These are phyloP conservation scores for Neurospora sp. DNA, from an alignment of 495 filamentous ascomycete genomes.

Conservation along the genomic window DNA sequence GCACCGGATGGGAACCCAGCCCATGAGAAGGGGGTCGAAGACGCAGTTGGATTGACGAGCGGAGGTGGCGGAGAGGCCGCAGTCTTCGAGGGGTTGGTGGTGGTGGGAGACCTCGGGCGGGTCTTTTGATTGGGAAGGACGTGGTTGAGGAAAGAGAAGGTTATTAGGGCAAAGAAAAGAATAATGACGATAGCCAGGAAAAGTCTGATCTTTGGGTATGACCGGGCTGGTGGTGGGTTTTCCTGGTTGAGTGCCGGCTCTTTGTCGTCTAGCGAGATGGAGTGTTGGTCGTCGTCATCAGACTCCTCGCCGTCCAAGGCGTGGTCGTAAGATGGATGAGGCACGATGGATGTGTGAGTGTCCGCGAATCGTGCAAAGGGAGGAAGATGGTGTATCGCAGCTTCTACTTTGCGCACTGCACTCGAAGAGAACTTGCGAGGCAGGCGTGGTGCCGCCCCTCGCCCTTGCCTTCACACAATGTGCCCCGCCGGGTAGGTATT, in stretches of 20 bases:
- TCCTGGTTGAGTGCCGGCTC: no score
- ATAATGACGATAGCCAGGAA: no score
- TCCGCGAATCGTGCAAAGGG: no score
- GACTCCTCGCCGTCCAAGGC: background rate
- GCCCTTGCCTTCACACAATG: background rate
- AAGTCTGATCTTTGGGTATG: no score
- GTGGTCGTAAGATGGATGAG: background rate
- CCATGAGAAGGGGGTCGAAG: constrained; percentile 1
- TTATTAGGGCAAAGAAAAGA: no score
- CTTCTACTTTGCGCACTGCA: background rate
- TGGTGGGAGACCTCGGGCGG: no score
- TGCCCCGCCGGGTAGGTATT: no score
- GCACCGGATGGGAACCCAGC: constrained; percentile 1
- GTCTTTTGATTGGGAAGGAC: no score
- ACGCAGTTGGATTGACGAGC: background rate
- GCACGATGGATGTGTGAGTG: background rate
- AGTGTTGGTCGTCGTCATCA: background rate
- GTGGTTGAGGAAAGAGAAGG: no score
- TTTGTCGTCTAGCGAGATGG: background rate
- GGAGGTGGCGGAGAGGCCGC: background rate
- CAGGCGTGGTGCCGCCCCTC: background rate
- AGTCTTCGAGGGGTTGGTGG: background rate
- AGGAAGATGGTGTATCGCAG: background rate
- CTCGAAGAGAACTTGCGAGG: background rate
- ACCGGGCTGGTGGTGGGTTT: no score